A percentile compares a stretch with the other conserved stretches of the same genome.
Evolutionary conservation across 2,329 filamentous ascomycete species (phyloP).

Genomic region (Chaetomiaceae sp.): DNA sequence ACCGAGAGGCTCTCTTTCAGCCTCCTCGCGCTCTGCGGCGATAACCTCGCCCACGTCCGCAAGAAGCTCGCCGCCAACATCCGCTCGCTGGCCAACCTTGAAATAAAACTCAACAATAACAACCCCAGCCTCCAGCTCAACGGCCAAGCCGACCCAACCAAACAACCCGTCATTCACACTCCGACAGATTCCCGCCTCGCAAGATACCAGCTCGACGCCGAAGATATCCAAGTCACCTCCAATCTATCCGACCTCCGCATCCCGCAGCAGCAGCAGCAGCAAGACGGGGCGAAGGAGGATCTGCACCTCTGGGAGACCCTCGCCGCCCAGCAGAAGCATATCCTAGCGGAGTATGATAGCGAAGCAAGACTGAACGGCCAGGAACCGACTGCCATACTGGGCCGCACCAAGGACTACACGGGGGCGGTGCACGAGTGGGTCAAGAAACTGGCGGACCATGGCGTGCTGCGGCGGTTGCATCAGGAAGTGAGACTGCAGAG

Average conservation of each 20-base stretch:
- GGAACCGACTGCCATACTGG: constrained; percentile 21
- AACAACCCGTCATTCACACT: background rate
- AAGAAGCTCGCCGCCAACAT: constrained; percentile 43
- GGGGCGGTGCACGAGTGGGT: constrained; percentile 66
- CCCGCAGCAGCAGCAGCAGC: background rate
- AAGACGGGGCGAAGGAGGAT: background rate
- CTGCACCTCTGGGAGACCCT: constrained; percentile 5
- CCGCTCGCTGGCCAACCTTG: constrained; percentile 36
- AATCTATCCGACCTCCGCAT: background rate
- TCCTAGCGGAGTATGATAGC: constrained; percentile 3
- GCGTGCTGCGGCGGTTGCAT: constrained; percentile 46
- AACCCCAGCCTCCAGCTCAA: background rate
- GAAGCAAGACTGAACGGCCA: constrained; percentile 35
- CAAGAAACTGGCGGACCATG: constrained; percentile 62
- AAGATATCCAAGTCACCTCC: constrained; percentile 3
- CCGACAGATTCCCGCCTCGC: background rate
- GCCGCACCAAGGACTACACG: constrained; percentile 62
- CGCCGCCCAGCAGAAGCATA: constrained; percentile 7
- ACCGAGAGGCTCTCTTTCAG: constrained; percentile 68
- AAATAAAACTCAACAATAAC: constrained; percentile 22
- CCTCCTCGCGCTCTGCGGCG: constrained; percentile 68
- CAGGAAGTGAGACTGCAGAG: constrained; percentile 13
- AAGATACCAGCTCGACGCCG: constrained; percentile 12
- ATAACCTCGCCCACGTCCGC: constrained; percentile 50
- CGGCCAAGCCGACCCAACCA: background rate